phyloP scores from a whole-genome alignment of 108 stramenopile species.

The Discostella stelligeroides region DNA sequence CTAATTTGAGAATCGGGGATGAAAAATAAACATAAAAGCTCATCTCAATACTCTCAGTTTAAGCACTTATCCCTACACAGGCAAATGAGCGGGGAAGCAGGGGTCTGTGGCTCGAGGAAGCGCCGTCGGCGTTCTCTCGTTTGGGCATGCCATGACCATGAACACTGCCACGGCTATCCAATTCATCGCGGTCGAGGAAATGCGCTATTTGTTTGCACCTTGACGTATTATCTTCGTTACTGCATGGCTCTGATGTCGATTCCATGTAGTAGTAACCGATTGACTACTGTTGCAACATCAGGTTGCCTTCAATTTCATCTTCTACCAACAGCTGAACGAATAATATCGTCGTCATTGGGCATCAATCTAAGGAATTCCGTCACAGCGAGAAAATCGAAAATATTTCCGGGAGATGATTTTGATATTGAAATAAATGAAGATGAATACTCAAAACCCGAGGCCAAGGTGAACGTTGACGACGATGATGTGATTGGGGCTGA shows the following conservation, averaged over 20 bases:
- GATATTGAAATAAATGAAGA: slow-evolving; percentile 8
- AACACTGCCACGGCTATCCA: neutral
- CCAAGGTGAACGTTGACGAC: slow-evolving; percentile 5
- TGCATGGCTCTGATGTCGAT: slow-evolving; percentile 4
- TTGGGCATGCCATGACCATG: neutral
- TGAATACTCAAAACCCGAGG: slow-evolving; percentile 6
- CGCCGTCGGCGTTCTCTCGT: slow-evolving; percentile 3
- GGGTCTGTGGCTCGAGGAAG: neutral
- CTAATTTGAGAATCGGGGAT: no score
- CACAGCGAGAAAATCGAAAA: neutral
- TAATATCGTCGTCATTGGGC: neutral
- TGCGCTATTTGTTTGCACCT: neutral
- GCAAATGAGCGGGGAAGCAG: slow-evolving; percentile 5
- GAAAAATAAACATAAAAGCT: no score
- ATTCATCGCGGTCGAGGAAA: neutral
- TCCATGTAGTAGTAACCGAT: slow-evolving; percentile 1
- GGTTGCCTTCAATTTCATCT: neutral
- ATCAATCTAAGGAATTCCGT: neutral
- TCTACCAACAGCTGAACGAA: neutral
- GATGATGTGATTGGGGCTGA: slow-evolving; percentile 9
- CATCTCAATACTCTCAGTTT: no score
- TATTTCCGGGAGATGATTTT: slow-evolving; percentile 11
- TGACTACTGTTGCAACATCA: neutral
- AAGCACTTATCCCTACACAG: no score
- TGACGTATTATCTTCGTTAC: neutral